Evolutionary conservation across 208 protist genomes (phyloP), one percentile per base, ranked within the genome.

Genomic region (Crithidia acanthocephali): DNA sequence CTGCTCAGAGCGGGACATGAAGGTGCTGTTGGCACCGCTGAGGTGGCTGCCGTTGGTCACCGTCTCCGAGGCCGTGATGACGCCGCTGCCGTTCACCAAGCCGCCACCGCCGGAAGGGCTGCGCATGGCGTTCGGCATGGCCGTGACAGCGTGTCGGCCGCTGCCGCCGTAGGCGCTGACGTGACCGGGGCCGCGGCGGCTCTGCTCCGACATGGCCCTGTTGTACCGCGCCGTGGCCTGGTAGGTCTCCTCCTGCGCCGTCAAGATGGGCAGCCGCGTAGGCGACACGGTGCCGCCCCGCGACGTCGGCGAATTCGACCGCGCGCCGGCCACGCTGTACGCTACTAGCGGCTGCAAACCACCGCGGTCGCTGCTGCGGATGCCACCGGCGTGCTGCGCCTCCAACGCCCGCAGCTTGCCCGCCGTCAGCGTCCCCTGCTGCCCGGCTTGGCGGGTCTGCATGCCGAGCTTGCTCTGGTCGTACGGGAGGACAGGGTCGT

Each of bases 401-500:
- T 87, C 85, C 27, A 81, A 52, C 11, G 81, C 83, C 25, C 74
- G 75, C n/a, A 91, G 82, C 32, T 86, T 74, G 48, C 70, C 56
- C 15, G 81, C 82, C 13, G 82, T 91, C 71, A 91, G 77, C 27
- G 63, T 48, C 30, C 80, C 80, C 52, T 88, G 81, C 72, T 84
- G 70, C 18, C 60, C 70, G 10, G 67, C 70, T 25, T 70, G 77
- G 18, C 84, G 86, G 2, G 68, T 53, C 57, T 80, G 69, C 59
- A 81, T 30, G 22, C 86, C 79, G 5, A 84, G 65, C 68, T 56
- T 79, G 55, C 73, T 84, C 71, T 85, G 71, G 47, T 91, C 83
- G 57, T 81, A 70, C 13, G 86, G 83, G 2, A 91, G 75, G 11
- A 79, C 74, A 2, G 78, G 69, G 48, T 79, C 68, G 61, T 68